A percentile compares a stretch with the other conserved stretches of the same genome.
Conservation (phyloP, 768 basidiomycete genomes). For the Calocybe indica region DNA sequence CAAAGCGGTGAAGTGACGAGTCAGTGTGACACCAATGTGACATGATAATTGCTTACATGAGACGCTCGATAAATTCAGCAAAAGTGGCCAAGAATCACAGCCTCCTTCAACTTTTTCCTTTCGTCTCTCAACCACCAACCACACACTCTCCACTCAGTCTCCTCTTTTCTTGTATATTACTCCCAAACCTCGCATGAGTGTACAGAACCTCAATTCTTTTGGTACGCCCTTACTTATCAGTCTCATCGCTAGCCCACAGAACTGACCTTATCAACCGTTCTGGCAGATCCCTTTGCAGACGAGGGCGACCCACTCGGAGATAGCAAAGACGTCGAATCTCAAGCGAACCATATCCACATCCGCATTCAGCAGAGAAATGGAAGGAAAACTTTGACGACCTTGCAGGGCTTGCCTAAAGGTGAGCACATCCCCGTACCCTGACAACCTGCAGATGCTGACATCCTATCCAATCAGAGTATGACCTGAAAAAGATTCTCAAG, state of each 20-base stretch:
- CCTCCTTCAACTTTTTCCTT: constrained; percentile 19
- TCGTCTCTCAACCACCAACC: constrained; percentile 23
- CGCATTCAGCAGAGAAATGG: constrained; percentile 99
- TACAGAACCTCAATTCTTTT: constrained; percentile 84
- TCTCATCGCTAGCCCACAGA: neutral
- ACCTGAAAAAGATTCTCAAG: constrained; percentile 96
- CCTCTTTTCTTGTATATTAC: constrained; percentile 25
- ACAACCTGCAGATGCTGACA: constrained; percentile 4
- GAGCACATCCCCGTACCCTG: constrained; percentile 19
- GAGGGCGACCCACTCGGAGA: constrained; percentile 79
- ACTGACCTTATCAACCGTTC: constrained; percentile 7
- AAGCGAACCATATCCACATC: constrained; percentile 85
- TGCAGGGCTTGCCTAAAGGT: constrained; percentile 93
- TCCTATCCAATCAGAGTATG: constrained; percentile 61
- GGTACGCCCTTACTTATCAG: constrained; percentile 39
- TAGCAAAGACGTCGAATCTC: constrained; percentile 72
- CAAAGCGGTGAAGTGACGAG: constrained; percentile 11
- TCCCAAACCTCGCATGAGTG: constrained; percentile 80
- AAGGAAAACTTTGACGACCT: constrained; percentile 94
- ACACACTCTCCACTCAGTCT: constrained; percentile 36
- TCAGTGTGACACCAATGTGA: neutral
- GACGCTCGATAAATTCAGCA: constrained; percentile 15
- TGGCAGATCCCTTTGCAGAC: constrained; percentile 91
- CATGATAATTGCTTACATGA: constrained; percentile 13
- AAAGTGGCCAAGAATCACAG: constrained; percentile 11